A percentile compares a stretch with the other conserved stretches of the same genome.
phyloP scores from a whole-genome alignment of 495 filamentous ascomycete genomes.

The Hypoxylon perforatum region DNA sequence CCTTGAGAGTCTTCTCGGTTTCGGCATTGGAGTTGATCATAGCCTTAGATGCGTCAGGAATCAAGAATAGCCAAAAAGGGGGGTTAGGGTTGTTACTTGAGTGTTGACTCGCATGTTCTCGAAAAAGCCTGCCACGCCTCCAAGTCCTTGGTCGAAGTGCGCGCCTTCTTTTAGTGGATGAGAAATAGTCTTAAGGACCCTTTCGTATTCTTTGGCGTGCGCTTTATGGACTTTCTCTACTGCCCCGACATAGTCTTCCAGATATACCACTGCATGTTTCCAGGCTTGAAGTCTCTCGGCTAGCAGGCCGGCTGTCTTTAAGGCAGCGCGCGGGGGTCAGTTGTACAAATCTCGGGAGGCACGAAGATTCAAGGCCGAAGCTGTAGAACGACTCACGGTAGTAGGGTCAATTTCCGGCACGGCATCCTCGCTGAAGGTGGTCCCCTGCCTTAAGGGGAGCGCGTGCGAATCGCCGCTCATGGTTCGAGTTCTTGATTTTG shows the following conservation, averaged over 20 bases:
- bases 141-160: conserved; percentile 88
- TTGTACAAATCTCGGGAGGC: conserved; percentile 19
- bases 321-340: conserved; percentile 16
- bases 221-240: conserved; percentile 86
- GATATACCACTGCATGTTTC: conserved; percentile 91
- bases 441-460: conserved; percentile 68
- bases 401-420: conserved; percentile 83
- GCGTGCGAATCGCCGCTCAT: conserved; percentile 52
- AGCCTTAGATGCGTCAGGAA: conserved; percentile 58
- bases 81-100: conserved; percentile 67
- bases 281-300: conserved; percentile 88
- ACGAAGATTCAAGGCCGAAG: too few relatives aligned
- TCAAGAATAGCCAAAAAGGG: not conserved
- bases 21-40: conserved; percentile 88
- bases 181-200: conserved; percentile 89
- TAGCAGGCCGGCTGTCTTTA: conserved; percentile 79
- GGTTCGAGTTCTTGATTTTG: conserved; percentile 4
- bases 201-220: conserved; percentile 95
- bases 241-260: conserved; percentile 87
- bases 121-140: conserved; percentile 87
- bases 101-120: conserved; percentile 94
- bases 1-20: conserved; percentile 87
- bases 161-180: conserved; percentile 86
- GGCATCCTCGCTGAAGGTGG: conserved; percentile 66
- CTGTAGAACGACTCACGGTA: conserved; percentile 63